Evolutionary conservation across 2,329 filamentous ascomycete genomes (phyloP).

Genomic region (Aspergillus hortae): DNA sequence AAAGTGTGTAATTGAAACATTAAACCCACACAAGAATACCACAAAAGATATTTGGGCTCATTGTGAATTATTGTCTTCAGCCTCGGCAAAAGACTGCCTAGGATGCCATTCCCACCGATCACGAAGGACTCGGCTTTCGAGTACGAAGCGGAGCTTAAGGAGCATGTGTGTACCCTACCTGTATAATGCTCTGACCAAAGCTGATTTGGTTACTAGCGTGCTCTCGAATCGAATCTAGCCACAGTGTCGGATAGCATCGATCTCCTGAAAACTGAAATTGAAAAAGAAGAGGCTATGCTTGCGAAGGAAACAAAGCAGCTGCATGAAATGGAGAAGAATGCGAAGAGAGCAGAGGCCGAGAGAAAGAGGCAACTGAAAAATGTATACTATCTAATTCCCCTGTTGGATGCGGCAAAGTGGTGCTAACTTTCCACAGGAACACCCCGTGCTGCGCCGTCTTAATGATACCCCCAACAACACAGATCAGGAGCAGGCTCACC

Average conservation of each 20-base stretch:
- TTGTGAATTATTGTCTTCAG: slow-evolving; percentile 15
- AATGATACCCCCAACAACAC: slow-evolving; percentile 18
- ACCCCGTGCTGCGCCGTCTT: slow-evolving; percentile 37
- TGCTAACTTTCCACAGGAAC: slow-evolving; percentile 31
- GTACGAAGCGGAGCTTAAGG: slow-evolving; percentile 41
- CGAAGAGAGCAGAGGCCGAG: slow-evolving; percentile 37
- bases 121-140: slow-evolving; percentile 43
- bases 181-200: background rate
- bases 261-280: slow-evolving; percentile 40
- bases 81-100: slow-evolving; percentile 39
- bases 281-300: slow-evolving; percentile 41
- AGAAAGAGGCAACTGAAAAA: slow-evolving; percentile 41
- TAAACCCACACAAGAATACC: background rate
- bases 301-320: slow-evolving; percentile 38
- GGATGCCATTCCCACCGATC: slow-evolving; percentile 45
- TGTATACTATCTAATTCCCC: slow-evolving; percentile 19
- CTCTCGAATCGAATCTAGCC: slow-evolving; percentile 38
- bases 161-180: slow-evolving; percentile 32
- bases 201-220: slow-evolving; percentile 25
- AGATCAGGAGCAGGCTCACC: slow-evolving; percentile 19
- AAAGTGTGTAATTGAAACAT: slow-evolving; percentile 30
- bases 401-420: background rate
- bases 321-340: slow-evolving; percentile 42
- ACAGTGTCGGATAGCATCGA: slow-evolving; percentile 37
- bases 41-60: background rate